Base-by-base conservation (phyloP, 192 early-diverging fungal genomes). In the Coemansia sp. region DNA sequence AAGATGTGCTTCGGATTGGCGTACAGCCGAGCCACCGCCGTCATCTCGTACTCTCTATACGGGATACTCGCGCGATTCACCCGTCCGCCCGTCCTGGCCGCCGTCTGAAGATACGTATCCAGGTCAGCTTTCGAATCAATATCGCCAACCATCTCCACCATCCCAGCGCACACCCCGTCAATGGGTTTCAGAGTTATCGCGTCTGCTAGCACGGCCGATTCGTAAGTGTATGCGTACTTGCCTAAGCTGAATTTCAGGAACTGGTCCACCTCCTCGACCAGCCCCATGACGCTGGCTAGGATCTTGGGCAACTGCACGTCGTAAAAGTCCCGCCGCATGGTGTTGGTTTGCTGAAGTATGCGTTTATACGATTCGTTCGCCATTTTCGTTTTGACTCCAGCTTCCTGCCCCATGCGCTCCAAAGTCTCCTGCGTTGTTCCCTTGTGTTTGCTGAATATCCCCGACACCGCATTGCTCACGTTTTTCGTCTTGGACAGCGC, bases 291-390 rank as follows among this genome's bases (percentile, higher is more conserved):
- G 39, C 81, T 75, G 56, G 87, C 86, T 37, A 97, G 73, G 40
- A 93, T 89, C 39, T 87, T 84, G 15, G 91, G 96, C 38, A 96
- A 72, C 61, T 93, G 91, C 9, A 71, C 80, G 14, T 89, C 69
- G 66, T 83, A 91, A 71, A 91, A 99, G 43, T 86, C 86, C 44
- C 84, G 70, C 2, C 94, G 84, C 21, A 86, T 79, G 10, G 81
- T 61, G 62, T 95, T 95, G 11, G 92, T 91, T 55, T 75, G 62
- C 9, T 79, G 69, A 49, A 99, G 77, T 51, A 95, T 89, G 22
- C 79, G 60, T 66, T 90, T 91, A 69, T 99, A 99, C 40, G 69
- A 80, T 17, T 91, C 85, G 61, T 98, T 91, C 19, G 91, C 85
- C 21, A 81, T 53, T 22, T 89, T 84, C 2, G 91, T 93, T 57